Conservation (phyloP, 176 grass and related monocot genomes). For the Oryza glumipatula region DNA sequence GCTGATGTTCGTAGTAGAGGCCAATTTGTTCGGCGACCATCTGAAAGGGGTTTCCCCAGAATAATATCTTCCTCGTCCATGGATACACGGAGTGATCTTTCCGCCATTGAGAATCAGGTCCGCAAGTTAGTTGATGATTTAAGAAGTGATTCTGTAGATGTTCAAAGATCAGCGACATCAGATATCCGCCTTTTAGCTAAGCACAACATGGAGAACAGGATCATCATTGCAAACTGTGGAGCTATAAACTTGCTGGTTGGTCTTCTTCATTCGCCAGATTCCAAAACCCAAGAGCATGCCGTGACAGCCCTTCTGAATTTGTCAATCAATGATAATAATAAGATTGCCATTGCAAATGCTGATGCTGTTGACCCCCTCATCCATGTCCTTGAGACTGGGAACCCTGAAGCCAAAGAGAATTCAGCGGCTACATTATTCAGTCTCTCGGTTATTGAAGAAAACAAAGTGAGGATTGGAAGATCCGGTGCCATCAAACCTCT, state of each 20-base stretch:
- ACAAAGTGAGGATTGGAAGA: slow-evolving; percentile 81
- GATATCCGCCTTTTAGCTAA: slow-evolving; percentile 84
- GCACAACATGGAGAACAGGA: slow-evolving; percentile 97
- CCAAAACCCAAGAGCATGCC: slow-evolving; percentile 80
- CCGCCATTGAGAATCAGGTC: slow-evolving; percentile 75
- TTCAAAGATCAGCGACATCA: slow-evolving; percentile 58
- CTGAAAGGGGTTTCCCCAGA: slow-evolving; percentile 66
- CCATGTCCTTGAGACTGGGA: slow-evolving; percentile 85
- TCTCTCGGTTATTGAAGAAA: slow-evolving; percentile 94
- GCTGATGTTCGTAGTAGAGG: slow-evolving; percentile 45
- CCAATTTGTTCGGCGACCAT: slow-evolving; percentile 58
- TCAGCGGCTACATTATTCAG: slow-evolving; percentile 94
- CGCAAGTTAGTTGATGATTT: slow-evolving; percentile 69
- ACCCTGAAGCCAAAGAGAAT: slow-evolving; percentile 92
- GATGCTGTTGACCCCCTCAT: slow-evolving; percentile 87
- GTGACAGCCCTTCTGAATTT: slow-evolving; percentile 90
- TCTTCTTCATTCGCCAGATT: slow-evolving; percentile 74
- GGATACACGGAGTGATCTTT: slow-evolving; percentile 73
- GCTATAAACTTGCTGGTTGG: slow-evolving; percentile 70
- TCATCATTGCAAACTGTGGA: slow-evolving; percentile 85
- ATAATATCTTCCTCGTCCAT: slow-evolving; percentile 64
- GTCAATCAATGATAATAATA: slow-evolving; percentile 98
- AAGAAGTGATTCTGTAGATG: slow-evolving; percentile 69
- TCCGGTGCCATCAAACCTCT: slow-evolving; percentile 82
- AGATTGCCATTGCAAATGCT: slow-evolving; percentile 83